Percentiles rank a stretch among this genome's conserved stretches.
phyloP scores from a whole-genome alignment of 176 grass and related monocot genomes.

The Coix lacrymajobi region DNA sequence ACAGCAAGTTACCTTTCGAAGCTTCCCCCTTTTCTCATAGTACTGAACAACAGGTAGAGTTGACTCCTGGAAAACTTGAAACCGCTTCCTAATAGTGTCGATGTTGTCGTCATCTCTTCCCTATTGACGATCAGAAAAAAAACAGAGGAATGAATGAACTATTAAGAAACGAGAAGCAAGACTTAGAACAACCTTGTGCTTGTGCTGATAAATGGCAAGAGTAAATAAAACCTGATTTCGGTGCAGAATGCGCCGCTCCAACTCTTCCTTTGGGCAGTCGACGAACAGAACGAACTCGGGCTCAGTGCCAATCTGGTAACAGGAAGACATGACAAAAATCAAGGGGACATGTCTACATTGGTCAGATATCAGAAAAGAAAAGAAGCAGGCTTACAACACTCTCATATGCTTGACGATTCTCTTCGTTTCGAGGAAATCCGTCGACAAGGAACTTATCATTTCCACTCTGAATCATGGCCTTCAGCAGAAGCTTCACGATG shows the following conservation, averaged over 20 bases:
- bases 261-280: constrained; percentile 62
- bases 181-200: not conserved
- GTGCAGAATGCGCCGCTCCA: constrained; percentile 44
- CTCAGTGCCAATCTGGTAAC: constrained; percentile 50
- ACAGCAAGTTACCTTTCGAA: constrained; percentile 33
- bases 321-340: not conserved
- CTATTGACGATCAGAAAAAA: constrained; percentile 6
- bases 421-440: constrained; percentile 76
- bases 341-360: too few species aligned
- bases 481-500: constrained; percentile 52
- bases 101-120: constrained; percentile 56
- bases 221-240: constrained; percentile 44
- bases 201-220: not conserved
- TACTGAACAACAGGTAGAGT: constrained; percentile 51
- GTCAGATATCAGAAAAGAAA: not conserved
- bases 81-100: constrained; percentile 36
- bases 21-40: constrained; percentile 41
- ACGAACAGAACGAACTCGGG: constrained; percentile 68
- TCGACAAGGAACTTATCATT: constrained; percentile 86
- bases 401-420: constrained; percentile 52
- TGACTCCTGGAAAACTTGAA: constrained; percentile 45
- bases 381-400: constrained; percentile 43
- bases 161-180: not conserved
- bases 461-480: constrained; percentile 68
- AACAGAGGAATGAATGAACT: not conserved